Percentiles rank a stretch among this genome's conserved stretches.
Conservation (phyloP, 768 basidiomycete genomes). For the Amanita molliuscula region DNA sequence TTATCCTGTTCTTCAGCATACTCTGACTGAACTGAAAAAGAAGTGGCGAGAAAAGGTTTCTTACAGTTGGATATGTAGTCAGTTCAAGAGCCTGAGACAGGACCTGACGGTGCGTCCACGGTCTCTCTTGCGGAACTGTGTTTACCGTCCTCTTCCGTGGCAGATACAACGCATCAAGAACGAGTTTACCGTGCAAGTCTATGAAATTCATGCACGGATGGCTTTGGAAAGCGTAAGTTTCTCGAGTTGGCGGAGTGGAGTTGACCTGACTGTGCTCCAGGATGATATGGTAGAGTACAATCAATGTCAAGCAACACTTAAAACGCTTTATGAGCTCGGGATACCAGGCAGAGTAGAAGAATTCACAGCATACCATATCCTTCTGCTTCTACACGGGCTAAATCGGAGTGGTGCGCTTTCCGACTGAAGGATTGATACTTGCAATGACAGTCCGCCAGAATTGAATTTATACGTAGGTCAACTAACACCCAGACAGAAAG, state of each 20-base stretch:
- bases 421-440: neutral
- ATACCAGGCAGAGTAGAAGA: slow-evolving; percentile 90
- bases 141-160: neutral
- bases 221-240: slow-evolving; percentile 74
- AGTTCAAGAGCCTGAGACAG: slow-evolving; percentile 95
- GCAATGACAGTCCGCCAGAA: slow-evolving; percentile 38
- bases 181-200: slow-evolving; percentile 93
- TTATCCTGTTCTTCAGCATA: slow-evolving; percentile 71
- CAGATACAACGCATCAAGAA: slow-evolving; percentile 99
- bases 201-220: slow-evolving; percentile 97
- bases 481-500: slow-evolving; percentile 89
- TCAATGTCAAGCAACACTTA: slow-evolving; percentile 89
- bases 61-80: slow-evolving; percentile 92
- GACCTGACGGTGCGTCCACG: slow-evolving; percentile 80
- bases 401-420: slow-evolving; percentile 78
- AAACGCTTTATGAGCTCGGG: slow-evolving; percentile 86
- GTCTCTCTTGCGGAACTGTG: neutral
- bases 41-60: slow-evolving; percentile 72
- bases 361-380: slow-evolving; percentile 94
- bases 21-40: slow-evolving; percentile 75
- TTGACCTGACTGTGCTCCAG: slow-evolving; percentile 28
- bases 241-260: slow-evolving; percentile 16
- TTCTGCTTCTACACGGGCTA: slow-evolving; percentile 89
- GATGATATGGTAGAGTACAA: slow-evolving; percentile 98
- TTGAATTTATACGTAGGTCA: slow-evolving; percentile 96